Evolutionary conservation across 306 rosid species (phyloP).

Genomic region (cucumber (Cucumis sativus)): Cucumber_9930_V3 NC_026658.2:16872501-16873000

Average conservation of each 20-base stretch:
- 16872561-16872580: no score
- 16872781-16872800: background rate
- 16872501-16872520: no score
- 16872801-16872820: background rate
- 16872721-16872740: slow-evolving; percentile 10
- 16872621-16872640: background rate
- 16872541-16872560: no score
- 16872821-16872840: slow-evolving; percentile 12
- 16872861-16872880: slow-evolving; percentile 5
- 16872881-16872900: slow-evolving; percentile 4
- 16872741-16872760: background rate
- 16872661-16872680: background rate
- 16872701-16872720: background rate
- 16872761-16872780: background rate
- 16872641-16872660: background rate
- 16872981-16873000: background rate
- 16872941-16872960: background rate
- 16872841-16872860: slow-evolving; percentile 31
- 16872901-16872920: background rate
- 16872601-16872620: slow-evolving; percentile 2
- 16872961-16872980: background rate
- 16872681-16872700: background rate
- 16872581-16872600: background rate
- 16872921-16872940: slow-evolving; percentile 1
- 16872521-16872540: no score